Conservation (phyloP, 2,329 filamentous ascomycete genomes). For the Geosmithia flava region DNA sequence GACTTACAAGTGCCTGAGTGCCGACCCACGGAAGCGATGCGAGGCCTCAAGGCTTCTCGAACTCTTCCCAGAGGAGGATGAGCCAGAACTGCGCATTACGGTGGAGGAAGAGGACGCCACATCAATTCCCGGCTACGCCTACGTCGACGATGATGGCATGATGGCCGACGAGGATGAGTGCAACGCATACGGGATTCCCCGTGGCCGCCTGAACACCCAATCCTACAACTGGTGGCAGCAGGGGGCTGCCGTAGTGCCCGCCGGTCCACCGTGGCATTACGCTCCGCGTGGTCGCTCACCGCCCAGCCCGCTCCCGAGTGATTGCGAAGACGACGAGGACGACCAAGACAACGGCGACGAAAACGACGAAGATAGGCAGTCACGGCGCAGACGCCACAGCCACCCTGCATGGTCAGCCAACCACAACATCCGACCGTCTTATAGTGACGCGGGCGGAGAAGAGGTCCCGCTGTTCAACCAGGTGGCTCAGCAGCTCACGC, state of each 20-base stretch:
- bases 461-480: slow-evolving; percentile 6
- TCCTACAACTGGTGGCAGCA: background rate
- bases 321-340: slow-evolving; percentile 13
- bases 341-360: slow-evolving; percentile 4
- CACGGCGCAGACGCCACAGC: slow-evolving; percentile 12
- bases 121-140: background rate
- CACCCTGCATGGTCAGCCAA: slow-evolving; percentile 25
- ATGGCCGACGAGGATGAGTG: slow-evolving; percentile 19
- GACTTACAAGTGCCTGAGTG: slow-evolving; percentile 64
- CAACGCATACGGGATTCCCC: slow-evolving; percentile 17
- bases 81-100: slow-evolving; percentile 17
- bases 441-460: slow-evolving; percentile 18
- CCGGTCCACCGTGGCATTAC: slow-evolving; percentile 22
- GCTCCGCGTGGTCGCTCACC: slow-evolving; percentile 35
- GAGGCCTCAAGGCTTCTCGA: slow-evolving; percentile 61
- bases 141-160: background rate
- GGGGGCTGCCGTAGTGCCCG: slow-evolving; percentile 14
- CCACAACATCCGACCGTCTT: slow-evolving; percentile 23
- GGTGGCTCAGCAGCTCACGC: slow-evolving; percentile 4
- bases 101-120: slow-evolving; percentile 25
- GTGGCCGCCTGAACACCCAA: slow-evolving; percentile 13
- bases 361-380: slow-evolving; percentile 12
- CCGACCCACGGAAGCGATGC: slow-evolving; percentile 58
- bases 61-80: slow-evolving; percentile 43
- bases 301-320: slow-evolving; percentile 34